Evolutionary conservation across 2,329 filamentous ascomycete species (phyloP).

Genomic region (Colletotrichum somersetense): DNA sequence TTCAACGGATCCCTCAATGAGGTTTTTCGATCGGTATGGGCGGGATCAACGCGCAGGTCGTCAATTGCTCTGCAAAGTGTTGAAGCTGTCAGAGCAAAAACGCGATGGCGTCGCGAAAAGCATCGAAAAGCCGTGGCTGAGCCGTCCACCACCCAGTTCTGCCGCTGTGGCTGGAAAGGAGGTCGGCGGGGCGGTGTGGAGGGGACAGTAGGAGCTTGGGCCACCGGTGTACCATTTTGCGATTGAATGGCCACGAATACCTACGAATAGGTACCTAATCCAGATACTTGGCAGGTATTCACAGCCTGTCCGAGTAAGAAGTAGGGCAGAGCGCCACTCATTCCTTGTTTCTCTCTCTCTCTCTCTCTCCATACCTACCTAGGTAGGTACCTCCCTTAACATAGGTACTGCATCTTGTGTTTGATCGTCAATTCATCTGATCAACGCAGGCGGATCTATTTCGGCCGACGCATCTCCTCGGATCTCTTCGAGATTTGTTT

Average conservation of each 20-base stretch:
- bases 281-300: too few species aligned
- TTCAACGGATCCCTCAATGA: too few species aligned
- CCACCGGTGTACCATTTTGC: neutral
- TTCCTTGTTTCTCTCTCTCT: too few species aligned
- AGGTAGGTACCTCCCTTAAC: too few species aligned
- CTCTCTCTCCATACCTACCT: neutral
- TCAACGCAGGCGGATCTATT: too few species aligned
- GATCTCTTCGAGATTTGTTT: neutral
- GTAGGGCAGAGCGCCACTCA: too few species aligned
- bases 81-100: conserved; percentile 34
- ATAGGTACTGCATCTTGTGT: neutral
- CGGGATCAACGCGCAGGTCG: neutral
- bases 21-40: neutral
- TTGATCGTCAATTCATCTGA: neutral
- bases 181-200: neutral
- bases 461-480: neutral
- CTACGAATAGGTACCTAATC: too few species aligned
- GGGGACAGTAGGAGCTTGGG: neutral
- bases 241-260: neutral
- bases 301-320: neutral
- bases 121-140: conserved; percentile 28
- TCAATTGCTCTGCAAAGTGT: neutral
- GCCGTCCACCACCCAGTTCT: conserved; percentile 1
- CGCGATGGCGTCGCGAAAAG: conserved; percentile 41
- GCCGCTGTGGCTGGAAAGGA: neutral